Evolutionary conservation across 2,329 filamentous ascomycete genomes (phyloP), one percentile per base, ranked within the genome.

Genomic region (Hypoxylon sp.): DNA sequence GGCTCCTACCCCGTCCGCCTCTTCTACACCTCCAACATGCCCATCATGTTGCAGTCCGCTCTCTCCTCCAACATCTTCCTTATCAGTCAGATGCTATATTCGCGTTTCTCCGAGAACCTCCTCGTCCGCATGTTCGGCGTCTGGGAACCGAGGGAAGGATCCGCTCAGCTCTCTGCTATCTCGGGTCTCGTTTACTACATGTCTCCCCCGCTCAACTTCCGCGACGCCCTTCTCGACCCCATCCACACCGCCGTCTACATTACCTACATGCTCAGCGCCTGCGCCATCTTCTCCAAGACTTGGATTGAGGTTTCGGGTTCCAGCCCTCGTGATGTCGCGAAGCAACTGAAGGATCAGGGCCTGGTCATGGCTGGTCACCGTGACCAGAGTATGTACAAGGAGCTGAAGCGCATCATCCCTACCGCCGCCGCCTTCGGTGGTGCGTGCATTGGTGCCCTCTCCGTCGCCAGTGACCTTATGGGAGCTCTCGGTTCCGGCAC

Each of bases 21-120:
- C 64, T 99, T 99, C 89, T 99, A 99, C 85, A 99, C 95, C 78
- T 97, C 94, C 80, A 99, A 99, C 91, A 99, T 99, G 96, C 95
- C 95, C 78, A 99, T 99, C 83, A 99, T 99, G 95, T 87, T 99
- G 79, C 96, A 99, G 85, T 98, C 94, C 49, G 95, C 95, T 73
- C 89, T 99, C 72, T 97, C 93, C 71, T 97, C 94, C 86, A 99
- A 99, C 87, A 89, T 99, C 82, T 99, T 99, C 89, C 85, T 99
- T 70, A 93, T 99, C 84, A 95, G 91, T 79, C 95, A 99, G 86
- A 98, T 98, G 94, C 89, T 99, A 71, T 98, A 97, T 89, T 97
- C 92, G 68, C 94, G 94, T 80, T 98, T 99, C 87, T 95, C 93
- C 48, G 95, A 99, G 84, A 99, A 99, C 87, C 90, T 99, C 67